Base-by-base conservation (phyloP, 129 eudicot genomes). In the Pulicaria dysenterica region DNA sequence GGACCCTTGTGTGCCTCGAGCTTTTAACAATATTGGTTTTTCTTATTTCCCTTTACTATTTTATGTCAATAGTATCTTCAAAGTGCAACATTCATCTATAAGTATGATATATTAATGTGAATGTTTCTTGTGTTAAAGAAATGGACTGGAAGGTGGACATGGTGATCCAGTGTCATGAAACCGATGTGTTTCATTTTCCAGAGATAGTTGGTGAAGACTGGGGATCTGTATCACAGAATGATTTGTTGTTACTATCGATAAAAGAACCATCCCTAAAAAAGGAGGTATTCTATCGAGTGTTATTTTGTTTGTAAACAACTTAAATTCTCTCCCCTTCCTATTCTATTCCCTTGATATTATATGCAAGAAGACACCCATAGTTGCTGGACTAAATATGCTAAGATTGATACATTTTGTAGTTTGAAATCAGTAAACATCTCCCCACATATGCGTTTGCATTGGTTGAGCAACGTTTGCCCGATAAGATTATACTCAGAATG, bases 381-480 rank as follows among this genome's bases (percentile, higher is more conserved):
- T n/a, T n/a, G n/a, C n/a, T n/a, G n/a, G n/a, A n/a, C n/a, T n/a
- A n/a, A n/a, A n/a, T 63, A 31, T 63, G 78, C 51, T 61, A 46
- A 46, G 37, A 4, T 43, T 34, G n/a, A n/a, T 64, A 46, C 38
- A 49, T 78, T 80, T 80, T 83, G n/a, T 88, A 93, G 98, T 54
- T 83, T 76, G 91, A 60, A 39, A 85, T 69, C 44, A 84, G 63
- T 75, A 68, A 72, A 43, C 73, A 76, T 65, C 82, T 93, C 15
- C 81, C 82, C 12, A 53, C 86, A 31, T 94, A 94, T 80, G 98
- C 96, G 8, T 94, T 94, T 94, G 98, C 96, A 41, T 67, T 88
- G 73, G 98, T 90, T 63, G 98, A 94, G 84, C 84, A 94, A 77
- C 95, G 92, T 64, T 86, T 79, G 54, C 70, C 58, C 5, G 90